Percentiles rank a stretch among this genome's conserved stretches.
Evolutionary conservation across 768 basidiomycete genomes (phyloP).

Genomic region (Tulasnella sp.): DNA sequence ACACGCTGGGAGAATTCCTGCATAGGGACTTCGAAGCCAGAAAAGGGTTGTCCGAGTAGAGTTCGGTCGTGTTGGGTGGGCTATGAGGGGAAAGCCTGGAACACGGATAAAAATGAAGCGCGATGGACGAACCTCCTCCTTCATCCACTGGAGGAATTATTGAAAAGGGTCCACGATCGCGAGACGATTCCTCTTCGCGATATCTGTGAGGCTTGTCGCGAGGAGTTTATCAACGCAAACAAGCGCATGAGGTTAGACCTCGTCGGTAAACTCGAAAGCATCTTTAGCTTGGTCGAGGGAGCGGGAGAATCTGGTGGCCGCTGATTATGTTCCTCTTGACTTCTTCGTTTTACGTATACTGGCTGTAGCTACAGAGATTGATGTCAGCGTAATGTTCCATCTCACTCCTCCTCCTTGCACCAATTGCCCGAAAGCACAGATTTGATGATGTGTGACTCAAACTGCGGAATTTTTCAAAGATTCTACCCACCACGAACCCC

Average conservation of each 20-base stretch:
- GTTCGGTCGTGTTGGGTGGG: neutral
- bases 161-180: neutral
- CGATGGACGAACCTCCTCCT: neutral
- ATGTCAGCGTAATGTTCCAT: too few species aligned
- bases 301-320: neutral
- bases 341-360: too few species aligned
- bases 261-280: neutral
- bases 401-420: too few species aligned
- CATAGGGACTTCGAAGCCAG: neutral
- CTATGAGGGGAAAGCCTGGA: neutral
- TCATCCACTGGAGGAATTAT: neutral
- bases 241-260: neutral
- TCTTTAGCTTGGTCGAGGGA: neutral
- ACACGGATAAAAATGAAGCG: neutral
- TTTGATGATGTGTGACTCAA: too few species aligned
- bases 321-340: too few species aligned
- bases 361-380: too few species aligned
- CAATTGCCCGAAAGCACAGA: too few species aligned
- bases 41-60: neutral
- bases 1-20: neutral
- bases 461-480: too few species aligned
- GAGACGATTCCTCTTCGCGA: neutral
- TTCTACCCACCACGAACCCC: too few species aligned
- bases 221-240: neutral
- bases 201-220: neutral